These are phyloP conservation scores for Apiotrichum porosum DNA, from an alignment of 1,284 basidiomycete species.

Conservation along the genomic window DNA sequence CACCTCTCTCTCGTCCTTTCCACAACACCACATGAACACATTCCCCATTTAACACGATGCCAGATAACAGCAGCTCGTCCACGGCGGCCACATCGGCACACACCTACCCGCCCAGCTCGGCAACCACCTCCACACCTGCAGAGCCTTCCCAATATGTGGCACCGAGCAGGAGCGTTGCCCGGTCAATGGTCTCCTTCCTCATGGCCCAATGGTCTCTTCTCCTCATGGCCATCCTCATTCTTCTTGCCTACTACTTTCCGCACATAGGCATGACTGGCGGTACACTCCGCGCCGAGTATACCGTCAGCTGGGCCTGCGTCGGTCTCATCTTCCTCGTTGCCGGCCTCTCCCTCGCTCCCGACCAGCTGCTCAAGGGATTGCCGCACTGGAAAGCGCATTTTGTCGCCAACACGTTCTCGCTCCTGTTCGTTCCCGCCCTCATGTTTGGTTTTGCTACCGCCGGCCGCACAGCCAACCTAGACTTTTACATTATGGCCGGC, in stretches of 20 bases:
- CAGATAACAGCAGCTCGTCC: too few relatives aligned
- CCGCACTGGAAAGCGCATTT: constrained; percentile 29
- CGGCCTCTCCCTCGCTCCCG: constrained; percentile 33
- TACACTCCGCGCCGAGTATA: constrained; percentile 22
- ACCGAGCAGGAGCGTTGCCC: too few relatives aligned
- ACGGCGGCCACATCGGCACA: too few relatives aligned
- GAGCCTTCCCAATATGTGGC: too few relatives aligned
- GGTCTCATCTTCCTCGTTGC: constrained; percentile 44
- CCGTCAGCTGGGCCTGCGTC: constrained; percentile 34
- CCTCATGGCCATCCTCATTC: constrained; percentile 21
- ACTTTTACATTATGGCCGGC: constrained; percentile 9
- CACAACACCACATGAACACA: too few relatives aligned
- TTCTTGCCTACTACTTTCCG: constrained; percentile 31
- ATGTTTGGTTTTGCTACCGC: constrained; percentile 27
- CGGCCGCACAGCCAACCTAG: constrained; percentile 26
- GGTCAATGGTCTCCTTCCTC: too few relatives aligned
- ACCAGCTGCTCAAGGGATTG: constrained; percentile 24
- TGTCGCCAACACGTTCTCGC: constrained; percentile 24
- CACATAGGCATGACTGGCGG: constrained; percentile 26
- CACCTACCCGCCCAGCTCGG: too few relatives aligned
- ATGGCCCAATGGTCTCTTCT: constrained; percentile 24
- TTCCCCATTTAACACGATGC: too few relatives aligned
- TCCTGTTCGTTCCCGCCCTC: constrained; percentile 18
- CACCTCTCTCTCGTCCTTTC: too few relatives aligned
- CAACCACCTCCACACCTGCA: too few relatives aligned